These are phyloP conservation scores for Debaryomycetaceae sp. DNA, from an alignment of 1,139 yeast species.

Conservation along the genomic window DNA sequence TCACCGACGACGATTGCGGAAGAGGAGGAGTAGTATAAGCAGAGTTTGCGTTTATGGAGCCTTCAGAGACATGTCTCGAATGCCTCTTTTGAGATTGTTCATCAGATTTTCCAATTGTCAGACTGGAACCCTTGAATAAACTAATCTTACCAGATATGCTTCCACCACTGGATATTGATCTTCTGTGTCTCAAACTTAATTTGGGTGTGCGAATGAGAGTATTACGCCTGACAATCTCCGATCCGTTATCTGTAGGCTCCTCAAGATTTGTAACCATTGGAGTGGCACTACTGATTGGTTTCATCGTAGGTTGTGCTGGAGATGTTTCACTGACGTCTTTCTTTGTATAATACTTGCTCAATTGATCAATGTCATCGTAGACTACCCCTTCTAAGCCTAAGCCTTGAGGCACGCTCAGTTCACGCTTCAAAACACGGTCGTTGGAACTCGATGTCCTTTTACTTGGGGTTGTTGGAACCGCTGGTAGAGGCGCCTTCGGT, in stretches of 20 bases:
- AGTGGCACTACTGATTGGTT: conserved; percentile 15
- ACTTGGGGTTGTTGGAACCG: conserved; percentile 19
- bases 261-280: conserved; percentile 42
- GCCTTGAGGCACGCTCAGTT: conserved; percentile 29
- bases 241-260: conserved; percentile 6
- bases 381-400: conserved; percentile 40
- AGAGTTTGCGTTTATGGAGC: conserved; percentile 30
- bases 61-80: conserved; percentile 41
- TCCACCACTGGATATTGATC: conserved; percentile 40
- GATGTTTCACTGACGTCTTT: neutral
- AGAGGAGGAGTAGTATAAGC: conserved; percentile 47
- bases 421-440: conserved; percentile 7
- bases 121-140: conserved; percentile 24
- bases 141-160: conserved; percentile 27
- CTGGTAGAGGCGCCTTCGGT: conserved; percentile 31
- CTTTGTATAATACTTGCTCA: neutral
- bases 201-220: conserved; percentile 32
- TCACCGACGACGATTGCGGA: conserved; percentile 15
- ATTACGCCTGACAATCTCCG: conserved; percentile 19
- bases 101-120: conserved; percentile 8
- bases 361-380: conserved; percentile 13
- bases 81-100: conserved; percentile 22
- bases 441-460: conserved; percentile 7
- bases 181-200: conserved; percentile 36
- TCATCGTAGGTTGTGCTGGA: neutral